Base-by-base conservation (phyloP, 2,329 filamentous ascomycete species). In the Mariannaea elegans region DNA sequence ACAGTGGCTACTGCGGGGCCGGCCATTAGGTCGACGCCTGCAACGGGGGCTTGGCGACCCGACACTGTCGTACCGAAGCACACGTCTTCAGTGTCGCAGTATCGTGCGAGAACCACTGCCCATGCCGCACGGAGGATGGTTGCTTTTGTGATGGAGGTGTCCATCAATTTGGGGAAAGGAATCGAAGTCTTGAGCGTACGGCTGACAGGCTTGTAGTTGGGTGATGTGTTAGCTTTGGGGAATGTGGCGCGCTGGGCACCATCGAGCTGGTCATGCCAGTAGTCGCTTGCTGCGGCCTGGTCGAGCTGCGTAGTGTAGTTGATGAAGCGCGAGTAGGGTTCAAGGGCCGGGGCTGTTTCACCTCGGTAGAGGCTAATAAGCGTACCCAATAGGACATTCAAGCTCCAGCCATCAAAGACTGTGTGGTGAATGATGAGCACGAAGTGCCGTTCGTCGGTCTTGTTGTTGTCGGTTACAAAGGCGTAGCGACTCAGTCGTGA, bases 191-290 rank as follows among this genome's bases (percentile, higher is more conserved):
- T 18, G 23, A 31, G 42, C 72, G 70, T 45, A 84, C 76, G 59
- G 81, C 80, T 55, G 81, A 75, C 62, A 82, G 79, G 1, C 84
- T 71, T 3, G 82, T 70, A 1, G 78, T 81, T 62, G 83, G 6
- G 9, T 9, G 77, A 4, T 82, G 77, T 47, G 76, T 72, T 4
- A 78, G 76, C 52, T 81, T 78, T 56, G 80, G 80, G 4, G 76
- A 75, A 7, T 75, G 68, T 38, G 72, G 77, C 0, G 80, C 77
- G n/a, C 39, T 49, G 7, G 80, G 71, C 47, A 3, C 47, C 34
- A 27, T 14, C 34, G 1, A 50, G 9, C 27, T 50, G 47, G 27
- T 32, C 36, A 9, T 29, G 14, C 47, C 34, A 50, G 16, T 50
- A 50, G 4, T 14, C n/a, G 24, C 19, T 29, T 5, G 47, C 47